Percentiles rank a stretch among this genome's conserved stretches.
phyloP scores from a whole-genome alignment of 2,329 filamentous ascomycete species.

The Hymenoscyphus infarciens region DNA sequence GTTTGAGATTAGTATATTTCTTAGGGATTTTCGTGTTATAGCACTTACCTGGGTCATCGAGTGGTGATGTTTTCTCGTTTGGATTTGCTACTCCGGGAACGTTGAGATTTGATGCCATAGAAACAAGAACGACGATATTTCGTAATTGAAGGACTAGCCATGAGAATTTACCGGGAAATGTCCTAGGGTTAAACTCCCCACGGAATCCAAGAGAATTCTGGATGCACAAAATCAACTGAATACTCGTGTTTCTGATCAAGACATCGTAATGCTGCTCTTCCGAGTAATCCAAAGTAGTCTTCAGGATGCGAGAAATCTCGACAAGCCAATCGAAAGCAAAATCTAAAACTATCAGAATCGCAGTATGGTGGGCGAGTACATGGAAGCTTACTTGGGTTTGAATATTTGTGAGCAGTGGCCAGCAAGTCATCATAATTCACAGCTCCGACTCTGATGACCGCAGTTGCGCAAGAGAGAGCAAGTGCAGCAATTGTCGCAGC shows the following conservation, averaged over 20 bases:
- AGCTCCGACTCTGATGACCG: constrained; percentile 43
- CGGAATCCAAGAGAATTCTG: constrained; percentile 74
- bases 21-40: background rate
- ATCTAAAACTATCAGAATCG: constrained; percentile 38
- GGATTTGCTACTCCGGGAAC: constrained; percentile 44
- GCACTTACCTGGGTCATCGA: constrained; percentile 59
- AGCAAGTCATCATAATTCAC: constrained; percentile 68
- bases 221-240: constrained; percentile 75
- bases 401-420: constrained; percentile 50
- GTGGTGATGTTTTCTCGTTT: constrained; percentile 53
- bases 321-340: constrained; percentile 61
- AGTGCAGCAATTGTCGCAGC: constrained; percentile 59
- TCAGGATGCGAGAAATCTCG: constrained; percentile 66
- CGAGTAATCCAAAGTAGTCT: constrained; percentile 76
- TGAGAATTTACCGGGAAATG: constrained; percentile 68
- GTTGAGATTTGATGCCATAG: constrained; percentile 54
- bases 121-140: constrained; percentile 63
- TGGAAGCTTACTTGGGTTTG: constrained; percentile 28
- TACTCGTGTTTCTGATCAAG: constrained; percentile 66
- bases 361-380: background rate
- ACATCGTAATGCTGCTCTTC: constrained; percentile 69
- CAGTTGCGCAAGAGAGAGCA: constrained; percentile 48
- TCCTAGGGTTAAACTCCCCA: constrained; percentile 58
- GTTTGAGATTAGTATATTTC: constrained; percentile 8
- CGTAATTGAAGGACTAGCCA: constrained; percentile 73